phyloP scores from a whole-genome alignment of 805 yeast genomes.

The Wickerhamiella galacta region DNA sequence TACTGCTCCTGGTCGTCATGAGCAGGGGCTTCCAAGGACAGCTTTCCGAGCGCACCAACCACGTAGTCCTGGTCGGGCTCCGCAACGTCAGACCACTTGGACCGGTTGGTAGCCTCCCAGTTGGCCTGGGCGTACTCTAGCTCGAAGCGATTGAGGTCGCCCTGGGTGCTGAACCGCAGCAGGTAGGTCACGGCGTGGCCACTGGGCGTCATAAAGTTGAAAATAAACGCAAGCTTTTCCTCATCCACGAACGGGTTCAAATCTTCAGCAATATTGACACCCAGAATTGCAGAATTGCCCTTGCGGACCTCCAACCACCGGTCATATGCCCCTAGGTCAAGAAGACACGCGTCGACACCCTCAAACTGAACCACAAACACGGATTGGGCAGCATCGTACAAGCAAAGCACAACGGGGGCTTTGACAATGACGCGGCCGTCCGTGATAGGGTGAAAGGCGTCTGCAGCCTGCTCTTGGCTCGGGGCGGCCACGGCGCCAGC shows the following conservation, averaged over 20 bases:
- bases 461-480: background rate
- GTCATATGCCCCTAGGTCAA: conserved; percentile 33
- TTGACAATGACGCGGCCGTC: conserved; percentile 11
- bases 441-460: conserved; percentile 1
- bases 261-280: conserved; percentile 29
- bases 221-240: conserved; percentile 41
- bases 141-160: conserved; percentile 36
- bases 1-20: conserved; percentile 21
- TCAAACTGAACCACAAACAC: conserved; percentile 30
- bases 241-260: conserved; percentile 54
- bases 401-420: conserved; percentile 29
- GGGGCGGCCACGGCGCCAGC: conserved; percentile 1
- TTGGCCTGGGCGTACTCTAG: conserved; percentile 31
- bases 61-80: conserved; percentile 39
- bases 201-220: conserved; percentile 34
- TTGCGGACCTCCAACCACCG: conserved; percentile 34
- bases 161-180: conserved; percentile 32
- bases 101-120: conserved; percentile 44
- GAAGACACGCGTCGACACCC: conserved; percentile 23
- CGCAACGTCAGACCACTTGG: conserved; percentile 30
- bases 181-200: conserved; percentile 42
- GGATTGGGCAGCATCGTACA: conserved; percentile 38
- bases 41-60: conserved; percentile 33
- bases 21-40: conserved; percentile 20
- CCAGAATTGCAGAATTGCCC: conserved; percentile 21